Evolutionary conservation across 2,329 filamentous ascomycete species (phyloP).

Genomic region (Claviceps cyperi): DNA sequence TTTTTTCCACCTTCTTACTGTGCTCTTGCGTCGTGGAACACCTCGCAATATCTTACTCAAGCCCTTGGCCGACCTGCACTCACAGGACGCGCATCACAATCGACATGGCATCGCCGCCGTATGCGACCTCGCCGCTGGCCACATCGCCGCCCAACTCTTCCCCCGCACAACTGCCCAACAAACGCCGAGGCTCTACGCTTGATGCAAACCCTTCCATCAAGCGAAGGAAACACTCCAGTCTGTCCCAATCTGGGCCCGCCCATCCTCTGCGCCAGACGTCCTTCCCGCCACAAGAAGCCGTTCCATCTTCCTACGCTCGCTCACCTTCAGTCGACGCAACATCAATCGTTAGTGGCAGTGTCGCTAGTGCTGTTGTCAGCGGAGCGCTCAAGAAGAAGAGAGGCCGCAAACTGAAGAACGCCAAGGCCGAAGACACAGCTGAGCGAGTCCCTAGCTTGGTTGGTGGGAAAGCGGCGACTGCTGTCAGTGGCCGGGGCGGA

Average conservation of each 20-base stretch:
- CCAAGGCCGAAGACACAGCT: slow-evolving; percentile 26
- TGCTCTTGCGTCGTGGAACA: no score
- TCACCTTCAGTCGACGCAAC: slow-evolving; percentile 51
- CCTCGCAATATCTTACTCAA: no score
- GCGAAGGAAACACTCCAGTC: slow-evolving; percentile 55
- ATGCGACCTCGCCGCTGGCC: slow-evolving; percentile 33
- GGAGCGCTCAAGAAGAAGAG: slow-evolving; percentile 42
- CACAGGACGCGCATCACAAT: background rate
- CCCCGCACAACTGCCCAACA: slow-evolving; percentile 34
- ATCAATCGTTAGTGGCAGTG: slow-evolving; percentile 47
- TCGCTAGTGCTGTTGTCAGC: slow-evolving; percentile 29
- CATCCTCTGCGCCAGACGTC: slow-evolving; percentile 70
- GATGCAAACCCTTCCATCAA: slow-evolving; percentile 41
- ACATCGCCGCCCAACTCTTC: slow-evolving; percentile 41
- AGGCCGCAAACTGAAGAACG: slow-evolving; percentile 44
- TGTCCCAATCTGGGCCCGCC: slow-evolving; percentile 40
- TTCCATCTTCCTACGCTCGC: slow-evolving; percentile 39
- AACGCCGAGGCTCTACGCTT: slow-evolving; percentile 46
- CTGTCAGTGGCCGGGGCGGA: slow-evolving; percentile 29
- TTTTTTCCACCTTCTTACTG: background rate
- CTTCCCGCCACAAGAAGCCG: slow-evolving; percentile 47
- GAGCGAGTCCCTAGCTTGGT: slow-evolving; percentile 31
- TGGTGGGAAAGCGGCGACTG: slow-evolving; percentile 26
- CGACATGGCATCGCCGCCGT: slow-evolving; percentile 42
- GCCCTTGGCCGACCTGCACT: background rate